These are phyloP conservation scores for Linanthus parryae DNA, from an alignment of 148 eudicot species.

Conservation along the genomic window DNA sequence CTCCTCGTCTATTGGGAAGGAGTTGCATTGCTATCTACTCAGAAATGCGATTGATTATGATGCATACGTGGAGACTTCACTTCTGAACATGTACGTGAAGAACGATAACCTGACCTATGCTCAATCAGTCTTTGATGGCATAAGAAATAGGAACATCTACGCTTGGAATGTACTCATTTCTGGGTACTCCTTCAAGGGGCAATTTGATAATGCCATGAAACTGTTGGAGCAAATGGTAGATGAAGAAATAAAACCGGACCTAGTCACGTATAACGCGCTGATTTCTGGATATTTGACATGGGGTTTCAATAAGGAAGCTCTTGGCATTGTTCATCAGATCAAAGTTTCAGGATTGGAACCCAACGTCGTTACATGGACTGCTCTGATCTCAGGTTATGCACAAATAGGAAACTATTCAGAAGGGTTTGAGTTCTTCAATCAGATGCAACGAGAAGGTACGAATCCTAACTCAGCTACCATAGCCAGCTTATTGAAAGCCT, in stretches of 20 bases:
- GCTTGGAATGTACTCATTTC: conserved; percentile 53
- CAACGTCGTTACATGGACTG: conserved; percentile 51
- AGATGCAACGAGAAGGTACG: conserved; percentile 43
- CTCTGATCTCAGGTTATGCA: conserved; percentile 49
- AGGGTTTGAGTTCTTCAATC: conserved; percentile 47
- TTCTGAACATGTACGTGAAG: conserved; percentile 67
- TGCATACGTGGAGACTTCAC: conserved; percentile 40
- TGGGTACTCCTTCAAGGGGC: conserved; percentile 52
- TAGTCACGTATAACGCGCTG: conserved; percentile 46
- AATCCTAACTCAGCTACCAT: conserved; percentile 54
- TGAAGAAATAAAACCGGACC: conserved; percentile 43
- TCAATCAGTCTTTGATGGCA: conserved; percentile 29
- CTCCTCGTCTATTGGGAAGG: conserved; percentile 33
- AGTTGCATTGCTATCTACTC: conserved; percentile 42
- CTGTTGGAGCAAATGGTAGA: conserved; percentile 35
- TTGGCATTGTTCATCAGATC: conserved; percentile 28
- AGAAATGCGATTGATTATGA: conserved; percentile 41
- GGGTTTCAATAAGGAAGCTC: conserved; percentile 31
- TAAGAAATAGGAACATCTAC: conserved; percentile 35
- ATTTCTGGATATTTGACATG: conserved; percentile 42
- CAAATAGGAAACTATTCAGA: conserved; percentile 46
- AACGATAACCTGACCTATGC: conserved; percentile 31
- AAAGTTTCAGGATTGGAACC: conserved; percentile 34
- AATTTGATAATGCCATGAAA: conserved; percentile 24
- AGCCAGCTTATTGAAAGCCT: conserved; percentile 51